Evolutionary conservation across 345 rosid genomes (phyloP).

Genomic region (Gossypium sturtianum): DNA sequence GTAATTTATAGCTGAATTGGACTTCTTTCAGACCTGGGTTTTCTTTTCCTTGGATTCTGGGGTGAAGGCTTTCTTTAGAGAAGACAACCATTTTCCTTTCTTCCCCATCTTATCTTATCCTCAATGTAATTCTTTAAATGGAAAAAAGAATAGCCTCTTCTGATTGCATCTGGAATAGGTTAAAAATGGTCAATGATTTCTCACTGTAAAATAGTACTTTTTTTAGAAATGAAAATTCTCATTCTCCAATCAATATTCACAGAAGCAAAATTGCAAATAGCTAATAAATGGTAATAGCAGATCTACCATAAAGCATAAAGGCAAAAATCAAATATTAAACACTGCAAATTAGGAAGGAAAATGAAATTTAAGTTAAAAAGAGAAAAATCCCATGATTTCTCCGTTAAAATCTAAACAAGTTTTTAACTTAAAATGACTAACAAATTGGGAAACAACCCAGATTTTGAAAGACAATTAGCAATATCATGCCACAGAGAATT

Average conservation of each 20-base stretch:
- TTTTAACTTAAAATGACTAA: no score
- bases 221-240: background rate
- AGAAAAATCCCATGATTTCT: background rate
- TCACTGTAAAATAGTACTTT: background rate
- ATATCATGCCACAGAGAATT: background rate
- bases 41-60: constrained; percentile 63
- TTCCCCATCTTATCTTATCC: constrained; percentile 62
- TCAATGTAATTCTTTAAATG: background rate
- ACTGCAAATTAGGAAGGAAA: background rate
- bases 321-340: background rate
- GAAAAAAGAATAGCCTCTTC: background rate
- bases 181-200: background rate
- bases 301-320: background rate
- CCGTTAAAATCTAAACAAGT: no score
- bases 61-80: constrained; percentile 78
- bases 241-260: background rate
- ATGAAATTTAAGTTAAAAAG: background rate
- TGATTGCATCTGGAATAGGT: no score
- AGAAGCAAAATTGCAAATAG: background rate
- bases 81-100: constrained; percentile 89
- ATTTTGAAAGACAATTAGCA: background rate
- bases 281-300: background rate
- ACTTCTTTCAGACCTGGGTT: constrained; percentile 30
- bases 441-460: background rate
- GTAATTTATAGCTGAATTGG: background rate